phyloP scores from a whole-genome alignment of 2,329 filamentous ascomycete species.

The Coniochaeta sp. region DNA sequence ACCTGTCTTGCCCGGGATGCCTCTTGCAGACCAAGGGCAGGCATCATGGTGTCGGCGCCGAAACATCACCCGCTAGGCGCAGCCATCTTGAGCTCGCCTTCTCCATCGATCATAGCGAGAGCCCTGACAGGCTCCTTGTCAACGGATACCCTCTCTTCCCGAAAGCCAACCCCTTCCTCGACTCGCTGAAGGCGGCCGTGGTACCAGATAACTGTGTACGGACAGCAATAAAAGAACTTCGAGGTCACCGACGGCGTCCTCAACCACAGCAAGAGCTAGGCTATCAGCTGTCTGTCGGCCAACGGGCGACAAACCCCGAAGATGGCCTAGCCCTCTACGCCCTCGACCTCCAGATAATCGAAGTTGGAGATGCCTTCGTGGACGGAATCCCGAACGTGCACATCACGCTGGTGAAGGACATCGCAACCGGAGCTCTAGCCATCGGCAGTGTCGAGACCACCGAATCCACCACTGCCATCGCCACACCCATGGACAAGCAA shows the following conservation, averaged over 20 bases:
- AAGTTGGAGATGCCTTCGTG: conserved; percentile 49
- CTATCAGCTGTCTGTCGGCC: conserved; percentile 36
- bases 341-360: conserved; percentile 50
- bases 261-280: conserved; percentile 27
- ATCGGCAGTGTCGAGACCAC: conserved; percentile 40
- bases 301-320: conserved; percentile 38
- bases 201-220: conserved; percentile 22
- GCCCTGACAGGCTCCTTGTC: conserved; percentile 40
- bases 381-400: conserved; percentile 46
- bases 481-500: conserved; percentile 12
- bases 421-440: conserved; percentile 41
- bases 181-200: conserved; percentile 37
- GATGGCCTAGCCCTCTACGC: conserved; percentile 43
- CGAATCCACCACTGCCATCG: conserved; percentile 16
- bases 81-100: conserved; percentile 47
- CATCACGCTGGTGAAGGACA: conserved; percentile 53
- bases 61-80: conserved; percentile 14
- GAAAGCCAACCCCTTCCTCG: conserved; percentile 35
- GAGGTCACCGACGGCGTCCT: conserved; percentile 5
- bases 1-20: conserved; percentile 48
- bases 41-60: conserved; percentile 15
- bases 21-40: conserved; percentile 25
- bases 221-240: conserved; percentile 14
- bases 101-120: conserved; percentile 35
- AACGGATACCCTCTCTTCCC: conserved; percentile 57